These are phyloP conservation scores for Cladobotryum mycophilum DNA, from an alignment of 2,329 filamentous ascomycete genomes.

Conservation along the genomic window DNA sequence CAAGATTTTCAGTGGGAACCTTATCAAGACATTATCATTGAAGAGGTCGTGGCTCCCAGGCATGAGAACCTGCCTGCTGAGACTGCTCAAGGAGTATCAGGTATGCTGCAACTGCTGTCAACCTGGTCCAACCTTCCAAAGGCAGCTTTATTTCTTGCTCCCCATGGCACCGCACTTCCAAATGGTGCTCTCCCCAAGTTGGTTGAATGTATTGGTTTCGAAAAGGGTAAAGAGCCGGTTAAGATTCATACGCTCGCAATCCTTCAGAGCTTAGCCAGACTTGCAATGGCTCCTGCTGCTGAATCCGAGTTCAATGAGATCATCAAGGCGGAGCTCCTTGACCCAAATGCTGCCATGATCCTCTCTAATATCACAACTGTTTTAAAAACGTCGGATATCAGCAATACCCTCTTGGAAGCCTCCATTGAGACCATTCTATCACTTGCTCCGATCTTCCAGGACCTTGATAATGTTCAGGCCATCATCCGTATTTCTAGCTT, in stretches of 20 bases:
- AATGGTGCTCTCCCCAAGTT: conserved; percentile 63
- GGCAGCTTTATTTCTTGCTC: conserved; percentile 60
- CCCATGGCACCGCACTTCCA: conserved; percentile 37
- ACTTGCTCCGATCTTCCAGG: conserved; percentile 63
- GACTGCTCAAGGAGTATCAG: conserved; percentile 84
- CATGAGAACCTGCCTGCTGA: conserved; percentile 74
- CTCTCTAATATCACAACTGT: conserved; percentile 63
- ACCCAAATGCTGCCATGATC: conserved; percentile 52
- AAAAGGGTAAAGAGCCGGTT: conserved; percentile 78
- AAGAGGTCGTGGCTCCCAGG: conserved; percentile 69
- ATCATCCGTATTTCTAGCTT: conserved; percentile 75
- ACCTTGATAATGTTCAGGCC: conserved; percentile 63
- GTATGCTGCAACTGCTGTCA: conserved; percentile 70
- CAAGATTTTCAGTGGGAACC: conserved; percentile 63
- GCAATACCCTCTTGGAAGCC: conserved; percentile 70
- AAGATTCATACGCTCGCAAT: conserved; percentile 76
- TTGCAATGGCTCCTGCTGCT: conserved; percentile 48
- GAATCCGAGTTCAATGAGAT: conserved; percentile 52
- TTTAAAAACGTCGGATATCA: conserved; percentile 53
- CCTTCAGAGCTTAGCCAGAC: conserved; percentile 59
- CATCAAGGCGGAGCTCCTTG: conserved; percentile 50
- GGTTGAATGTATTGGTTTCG: conserved; percentile 63
- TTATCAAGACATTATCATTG: conserved; percentile 65
- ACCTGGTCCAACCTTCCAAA: conserved; percentile 68
- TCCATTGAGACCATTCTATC: conserved; percentile 75